phyloP scores from a whole-genome alignment of 345 rosid genomes.

The Linum tenue region DNA sequence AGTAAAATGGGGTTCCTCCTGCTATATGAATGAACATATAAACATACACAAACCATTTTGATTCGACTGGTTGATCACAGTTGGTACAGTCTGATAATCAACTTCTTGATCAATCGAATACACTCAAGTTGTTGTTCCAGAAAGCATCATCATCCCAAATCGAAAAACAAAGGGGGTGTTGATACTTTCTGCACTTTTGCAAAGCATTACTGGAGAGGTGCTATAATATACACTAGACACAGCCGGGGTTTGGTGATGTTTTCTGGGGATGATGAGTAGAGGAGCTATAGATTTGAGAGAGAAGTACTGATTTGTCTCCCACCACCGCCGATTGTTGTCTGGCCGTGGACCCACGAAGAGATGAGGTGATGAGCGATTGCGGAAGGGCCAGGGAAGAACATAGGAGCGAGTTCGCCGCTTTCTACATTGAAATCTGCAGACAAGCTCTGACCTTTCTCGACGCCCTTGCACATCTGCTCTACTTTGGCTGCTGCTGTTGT shows the following conservation, averaged over 20 bases:
- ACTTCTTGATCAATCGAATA: no score
- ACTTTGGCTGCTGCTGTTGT: constrained; percentile 66
- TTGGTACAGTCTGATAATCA: no score
- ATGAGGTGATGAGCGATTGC: constrained; percentile 93
- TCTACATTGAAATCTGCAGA: constrained; percentile 68
- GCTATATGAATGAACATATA: neutral
- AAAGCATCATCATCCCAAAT: neutral
- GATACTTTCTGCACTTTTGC: neutral
- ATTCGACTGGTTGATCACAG: no score
- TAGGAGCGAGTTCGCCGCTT: constrained; percentile 81
- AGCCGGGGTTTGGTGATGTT: neutral
- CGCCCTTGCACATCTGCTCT: constrained; percentile 79
- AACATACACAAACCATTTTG: neutral
- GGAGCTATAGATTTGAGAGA: constrained; percentile 44
- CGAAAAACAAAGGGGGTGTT: neutral
- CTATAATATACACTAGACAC: neutral
- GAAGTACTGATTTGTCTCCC: constrained; percentile 31
- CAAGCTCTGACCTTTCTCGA: constrained; percentile 58
- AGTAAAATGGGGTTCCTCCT: neutral
- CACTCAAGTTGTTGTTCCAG: neutral
- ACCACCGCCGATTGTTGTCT: constrained; percentile 21
- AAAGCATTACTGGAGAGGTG: neutral
- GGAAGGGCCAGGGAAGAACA: constrained; percentile 89
- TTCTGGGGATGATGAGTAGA: neutral
- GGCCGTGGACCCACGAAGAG: constrained; percentile 62